Evolutionary conservation across 768 basidiomycete genomes (phyloP).

Genomic region (Lactarius tabidus): DNA sequence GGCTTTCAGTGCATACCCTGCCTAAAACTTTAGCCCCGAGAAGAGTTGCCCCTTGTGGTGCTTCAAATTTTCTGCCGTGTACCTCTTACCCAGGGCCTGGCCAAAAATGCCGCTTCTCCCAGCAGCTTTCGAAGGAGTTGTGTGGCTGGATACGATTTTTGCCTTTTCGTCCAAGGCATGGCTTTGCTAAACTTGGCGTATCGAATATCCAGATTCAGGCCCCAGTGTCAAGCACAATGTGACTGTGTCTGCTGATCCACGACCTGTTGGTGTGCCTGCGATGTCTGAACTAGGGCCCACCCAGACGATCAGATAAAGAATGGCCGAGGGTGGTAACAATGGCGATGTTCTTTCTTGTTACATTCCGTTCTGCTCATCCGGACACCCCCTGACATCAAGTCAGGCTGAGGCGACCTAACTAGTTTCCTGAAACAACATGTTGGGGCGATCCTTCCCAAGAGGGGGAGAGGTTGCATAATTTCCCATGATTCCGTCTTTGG

Average conservation of each 20-base stretch:
- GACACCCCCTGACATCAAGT: not conserved
- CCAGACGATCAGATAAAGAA: not conserved
- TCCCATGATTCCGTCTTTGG: not conserved
- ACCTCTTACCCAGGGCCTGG: not conserved
- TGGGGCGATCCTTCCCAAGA: not conserved
- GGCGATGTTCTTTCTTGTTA: not conserved
- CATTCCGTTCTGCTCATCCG: not conserved
- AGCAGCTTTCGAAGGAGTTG: not conserved
- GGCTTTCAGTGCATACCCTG: not conserved
- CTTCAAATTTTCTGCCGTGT: not conserved
- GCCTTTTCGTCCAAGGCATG: not conserved
- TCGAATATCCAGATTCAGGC: not conserved
- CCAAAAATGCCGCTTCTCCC: not conserved
- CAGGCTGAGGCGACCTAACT: not conserved
- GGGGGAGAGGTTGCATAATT: not conserved
- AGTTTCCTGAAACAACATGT: not conserved
- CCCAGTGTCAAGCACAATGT: not conserved
- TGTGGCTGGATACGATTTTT: not conserved
- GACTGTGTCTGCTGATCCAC: not conserved
- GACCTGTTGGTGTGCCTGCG: not conserved
- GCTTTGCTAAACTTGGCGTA: not conserved
- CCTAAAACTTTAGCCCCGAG: not conserved
- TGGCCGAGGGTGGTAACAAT: not conserved
- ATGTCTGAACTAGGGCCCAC: not conserved
- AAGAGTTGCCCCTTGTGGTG: not conserved